phyloP scores from a whole-genome alignment of 2,329 filamentous ascomycete genomes.

The Aurifilum marmelostoma region DNA sequence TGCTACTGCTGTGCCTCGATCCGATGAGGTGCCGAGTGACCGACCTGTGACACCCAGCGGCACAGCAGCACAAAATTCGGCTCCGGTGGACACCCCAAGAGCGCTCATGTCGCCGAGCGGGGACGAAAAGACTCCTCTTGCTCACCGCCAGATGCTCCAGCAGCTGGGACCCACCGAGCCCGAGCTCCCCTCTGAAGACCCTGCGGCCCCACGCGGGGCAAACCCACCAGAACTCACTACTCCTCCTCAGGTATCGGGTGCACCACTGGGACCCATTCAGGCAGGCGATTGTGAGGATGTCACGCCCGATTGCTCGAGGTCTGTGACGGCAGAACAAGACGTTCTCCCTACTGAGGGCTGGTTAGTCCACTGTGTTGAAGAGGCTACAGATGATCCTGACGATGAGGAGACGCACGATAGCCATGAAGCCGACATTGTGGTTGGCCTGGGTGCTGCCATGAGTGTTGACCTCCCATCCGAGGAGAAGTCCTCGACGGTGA shows the following conservation, averaged over 20 bases:
- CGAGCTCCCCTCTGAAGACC: not conserved
- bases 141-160: constrained; percentile 7
- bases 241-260: not conserved
- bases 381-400: not conserved
- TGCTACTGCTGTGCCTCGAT: not conserved
- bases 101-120: not conserved
- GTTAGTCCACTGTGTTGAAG: constrained; percentile 16
- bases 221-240: not conserved
- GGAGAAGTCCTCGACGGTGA: not conserved
- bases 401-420: not conserved
- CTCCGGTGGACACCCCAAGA: not conserved
- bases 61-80: not conserved
- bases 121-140: constrained; percentile 16
- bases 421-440: not conserved
- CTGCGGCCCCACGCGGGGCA: not conserved
- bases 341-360: constrained; percentile 8
- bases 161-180: not conserved
- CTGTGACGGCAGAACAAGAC: not conserved
- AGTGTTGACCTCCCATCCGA: constrained; percentile 10
- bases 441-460: not conserved
- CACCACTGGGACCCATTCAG: not conserved
- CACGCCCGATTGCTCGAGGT: not conserved
- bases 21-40: not conserved
- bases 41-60: constrained; percentile 1
- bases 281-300: not conserved